Percentiles rank a stretch among this genome's conserved stretches.
Conservation (phyloP, 2,329 filamentous ascomycete genomes). For the Diaporthe ilicicola region DNA sequence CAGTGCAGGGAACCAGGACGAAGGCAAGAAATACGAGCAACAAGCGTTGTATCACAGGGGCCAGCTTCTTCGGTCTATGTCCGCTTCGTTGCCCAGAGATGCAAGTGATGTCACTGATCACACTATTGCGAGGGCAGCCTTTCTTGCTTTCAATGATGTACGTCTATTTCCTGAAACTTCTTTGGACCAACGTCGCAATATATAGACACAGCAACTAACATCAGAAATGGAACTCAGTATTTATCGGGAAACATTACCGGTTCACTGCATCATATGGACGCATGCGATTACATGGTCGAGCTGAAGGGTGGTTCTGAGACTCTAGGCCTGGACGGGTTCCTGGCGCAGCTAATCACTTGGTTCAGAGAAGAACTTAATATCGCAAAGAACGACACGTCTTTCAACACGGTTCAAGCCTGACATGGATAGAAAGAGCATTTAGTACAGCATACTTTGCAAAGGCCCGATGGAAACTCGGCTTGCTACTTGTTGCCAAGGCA, state of each 20-base stretch:
- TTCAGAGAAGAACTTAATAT: constrained; percentile 11
- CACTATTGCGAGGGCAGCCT: background rate
- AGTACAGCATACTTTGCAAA: too few species aligned
- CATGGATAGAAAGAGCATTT: too few species aligned
- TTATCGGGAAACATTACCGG: background rate
- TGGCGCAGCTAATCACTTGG: constrained; percentile 14
- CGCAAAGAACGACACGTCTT: background rate
- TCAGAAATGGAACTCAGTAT: background rate
- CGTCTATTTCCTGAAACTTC: background rate
- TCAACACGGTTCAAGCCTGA: too few species aligned
- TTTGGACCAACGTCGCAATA: accelerated
- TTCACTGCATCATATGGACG: background rate
- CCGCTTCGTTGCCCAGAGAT: background rate
- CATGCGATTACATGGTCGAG: constrained; percentile 23
- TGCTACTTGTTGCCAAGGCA: too few species aligned
- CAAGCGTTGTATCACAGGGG: constrained; percentile 17
- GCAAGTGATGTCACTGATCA: constrained; percentile 9
- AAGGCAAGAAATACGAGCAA: constrained; percentile 10
- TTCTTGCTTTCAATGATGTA: constrained; percentile 27
- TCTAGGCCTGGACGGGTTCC: constrained; percentile 35
- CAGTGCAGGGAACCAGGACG: background rate
- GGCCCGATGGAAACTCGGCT: too few species aligned
- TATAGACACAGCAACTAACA: background rate
- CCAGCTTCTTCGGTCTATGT: constrained; percentile 20
- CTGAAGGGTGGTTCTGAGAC: constrained; percentile 7